Conservation (phyloP, 2,329 filamentous ascomycete species). For the Setomelanomma holmii region DNA sequence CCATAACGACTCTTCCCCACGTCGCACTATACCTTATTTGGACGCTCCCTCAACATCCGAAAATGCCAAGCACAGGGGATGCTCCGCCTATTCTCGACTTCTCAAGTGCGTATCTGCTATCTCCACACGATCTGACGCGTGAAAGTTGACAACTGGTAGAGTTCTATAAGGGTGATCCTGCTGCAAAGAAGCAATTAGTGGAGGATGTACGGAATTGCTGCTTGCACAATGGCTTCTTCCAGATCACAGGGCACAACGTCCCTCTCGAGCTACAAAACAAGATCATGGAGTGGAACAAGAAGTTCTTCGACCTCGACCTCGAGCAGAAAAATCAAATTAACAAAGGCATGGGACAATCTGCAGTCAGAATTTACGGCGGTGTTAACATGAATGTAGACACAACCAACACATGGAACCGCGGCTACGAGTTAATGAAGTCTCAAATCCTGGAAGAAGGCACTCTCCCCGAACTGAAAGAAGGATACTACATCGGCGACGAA, state of each 20-base stretch:
- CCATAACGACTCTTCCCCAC: background rate
- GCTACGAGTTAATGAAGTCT: slow-evolving; percentile 53
- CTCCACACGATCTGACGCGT: background rate
- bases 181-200: slow-evolving; percentile 34
- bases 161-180: slow-evolving; percentile 34
- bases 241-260: slow-evolving; percentile 53
- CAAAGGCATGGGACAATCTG: slow-evolving; percentile 40
- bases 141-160: slow-evolving; percentile 16
- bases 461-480: slow-evolving; percentile 54
- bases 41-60: slow-evolving; percentile 5
- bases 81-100: slow-evolving; percentile 38
- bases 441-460: slow-evolving; percentile 54
- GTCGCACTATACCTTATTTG: background rate
- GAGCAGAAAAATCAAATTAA: slow-evolving; percentile 51
- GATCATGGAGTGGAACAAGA: slow-evolving; percentile 49
- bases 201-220: slow-evolving; percentile 39
- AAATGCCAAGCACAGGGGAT: slow-evolving; percentile 28
- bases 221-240: slow-evolving; percentile 54
- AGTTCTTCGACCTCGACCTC: slow-evolving; percentile 51
- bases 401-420: slow-evolving; percentile 51
- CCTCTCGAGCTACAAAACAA: slow-evolving; percentile 47
- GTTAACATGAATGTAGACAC: slow-evolving; percentile 28
- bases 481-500: slow-evolving; percentile 52
- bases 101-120: slow-evolving; percentile 20
- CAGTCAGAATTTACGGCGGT: background rate